Base-by-base conservation (phyloP, 768 basidiomycete species). In the Lentinula lateritia region DNA sequence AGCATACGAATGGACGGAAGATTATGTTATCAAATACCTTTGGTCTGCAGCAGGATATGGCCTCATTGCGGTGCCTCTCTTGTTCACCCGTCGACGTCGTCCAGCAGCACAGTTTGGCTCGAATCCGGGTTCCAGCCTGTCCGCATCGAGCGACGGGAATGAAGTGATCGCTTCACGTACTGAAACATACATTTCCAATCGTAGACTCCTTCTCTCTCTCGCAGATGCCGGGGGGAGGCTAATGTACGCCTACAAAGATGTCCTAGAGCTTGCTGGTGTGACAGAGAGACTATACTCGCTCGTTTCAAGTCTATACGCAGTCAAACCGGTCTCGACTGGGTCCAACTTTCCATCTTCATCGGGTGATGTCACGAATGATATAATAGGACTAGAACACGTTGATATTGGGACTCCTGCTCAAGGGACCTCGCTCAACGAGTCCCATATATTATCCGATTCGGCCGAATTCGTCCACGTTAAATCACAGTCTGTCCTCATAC, bases 181-280 rank as follows among this genome's bases (percentile, higher is more conserved):
- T 80, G 75, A 62, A 89, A 87, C 89, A 6, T 98, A 98, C 71
- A 94, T 98, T 54, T 95, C 95, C 34, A 96, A 95, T 63, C 85
- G 96, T 16, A 83, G 96, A 10, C 82, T 98, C 0, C 80, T 98
- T 2, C 81, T 98, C 36, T 95, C 95, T 1, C 84, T 98, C n/a
- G 95, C 96, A 1, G 96, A 98, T 67, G 96, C 95, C 0, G 96
- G 96, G 15, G 94, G 95, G 0, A 82, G 96, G 38, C 76, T 98
- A 50, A 98, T 98, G 95, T 95, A 94, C 70, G 93, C 93, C 0
- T 94, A 95, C 71, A 98, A 97, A 70, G 96, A 98, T 67, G 77
- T 98, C 6, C 85, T 97, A 23, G 93, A 96, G 71, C 84, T 98
- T n/a, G 93, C 94, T 5, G 96, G 96, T 9, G 85, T 95, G 61